Evolutionary conservation across 192 early-diverging fungal species (phyloP).

Genomic region (Coemansia sp.): DNA sequence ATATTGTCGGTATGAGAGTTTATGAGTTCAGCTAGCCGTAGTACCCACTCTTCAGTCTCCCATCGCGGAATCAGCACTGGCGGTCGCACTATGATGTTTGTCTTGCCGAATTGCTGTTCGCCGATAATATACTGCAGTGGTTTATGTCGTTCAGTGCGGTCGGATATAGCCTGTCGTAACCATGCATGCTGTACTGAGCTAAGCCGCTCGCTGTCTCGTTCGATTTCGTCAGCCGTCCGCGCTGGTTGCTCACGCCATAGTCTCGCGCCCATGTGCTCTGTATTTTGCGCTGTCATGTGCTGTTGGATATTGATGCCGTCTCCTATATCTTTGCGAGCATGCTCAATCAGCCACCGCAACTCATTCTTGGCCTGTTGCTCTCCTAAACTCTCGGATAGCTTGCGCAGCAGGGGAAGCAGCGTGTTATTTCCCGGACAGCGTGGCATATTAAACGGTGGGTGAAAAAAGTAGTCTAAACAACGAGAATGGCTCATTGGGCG

Average conservation of each 20-base stretch:
- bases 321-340: slow-evolving; percentile 26
- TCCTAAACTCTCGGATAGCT: slow-evolving; percentile 39
- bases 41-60: slow-evolving; percentile 97
- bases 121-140: slow-evolving; percentile 95
- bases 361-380: slow-evolving; percentile 46
- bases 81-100: slow-evolving; percentile 70
- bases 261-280: slow-evolving; percentile 14
- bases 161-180: slow-evolving; percentile 58
- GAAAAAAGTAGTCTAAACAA: background rate
- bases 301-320: slow-evolving; percentile 13
- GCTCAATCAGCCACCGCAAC: slow-evolving; percentile 46
- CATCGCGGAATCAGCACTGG: slow-evolving; percentile 88
- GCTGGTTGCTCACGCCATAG: slow-evolving; percentile 53
- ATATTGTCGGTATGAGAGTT: slow-evolving; percentile 2
- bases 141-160: slow-evolving; percentile 68
- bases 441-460: slow-evolving; percentile 21
- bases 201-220: slow-evolving; percentile 25
- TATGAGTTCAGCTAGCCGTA: slow-evolving; percentile 60
- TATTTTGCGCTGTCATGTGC: background rate
- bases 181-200: slow-evolving; percentile 51
- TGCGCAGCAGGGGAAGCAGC: slow-evolving; percentile 36
- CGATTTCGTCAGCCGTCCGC: slow-evolving; percentile 23
- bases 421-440: slow-evolving; percentile 49
- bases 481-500: too few species aligned
- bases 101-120: slow-evolving; percentile 81